Conservation (phyloP, 176 grass and related monocot species). For the Phyllostachys edulis region DNA sequence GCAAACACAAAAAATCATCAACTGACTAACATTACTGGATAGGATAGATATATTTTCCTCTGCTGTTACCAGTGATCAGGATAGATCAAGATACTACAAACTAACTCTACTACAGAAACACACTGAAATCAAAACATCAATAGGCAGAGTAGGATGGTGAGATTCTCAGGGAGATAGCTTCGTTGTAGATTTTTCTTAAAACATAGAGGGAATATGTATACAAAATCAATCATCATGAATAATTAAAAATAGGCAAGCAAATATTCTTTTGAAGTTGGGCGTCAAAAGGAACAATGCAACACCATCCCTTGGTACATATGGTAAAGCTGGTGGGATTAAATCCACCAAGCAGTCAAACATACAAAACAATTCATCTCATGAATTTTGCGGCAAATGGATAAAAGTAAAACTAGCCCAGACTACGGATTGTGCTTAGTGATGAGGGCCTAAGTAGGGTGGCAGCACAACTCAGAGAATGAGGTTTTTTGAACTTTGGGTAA, state of each 20-base stretch:
- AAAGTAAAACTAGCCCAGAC: background rate
- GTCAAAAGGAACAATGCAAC: background rate
- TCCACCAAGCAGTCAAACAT: background rate
- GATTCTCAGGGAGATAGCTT: background rate
- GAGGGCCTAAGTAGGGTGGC: background rate
- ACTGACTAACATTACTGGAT: background rate
- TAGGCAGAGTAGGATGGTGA: background rate
- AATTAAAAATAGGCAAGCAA: background rate
- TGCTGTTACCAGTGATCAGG: background rate
- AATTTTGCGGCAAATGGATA: background rate
- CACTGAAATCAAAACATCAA: background rate
- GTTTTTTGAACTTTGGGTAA: background rate
- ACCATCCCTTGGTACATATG: background rate
- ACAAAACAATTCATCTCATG: slow-evolving; percentile 1
- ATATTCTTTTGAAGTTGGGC: background rate
- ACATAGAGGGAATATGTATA: background rate
- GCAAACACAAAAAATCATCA: background rate
- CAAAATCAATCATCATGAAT: background rate
- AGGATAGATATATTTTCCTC: background rate
- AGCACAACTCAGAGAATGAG: background rate
- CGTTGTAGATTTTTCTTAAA: background rate
- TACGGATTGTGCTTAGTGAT: background rate
- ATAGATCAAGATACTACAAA: background rate
- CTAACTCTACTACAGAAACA: background rate
- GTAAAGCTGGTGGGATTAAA: background rate